Conservation (phyloP, 2,329 filamentous ascomycete species). For the Colletotrichum sp. region DNA sequence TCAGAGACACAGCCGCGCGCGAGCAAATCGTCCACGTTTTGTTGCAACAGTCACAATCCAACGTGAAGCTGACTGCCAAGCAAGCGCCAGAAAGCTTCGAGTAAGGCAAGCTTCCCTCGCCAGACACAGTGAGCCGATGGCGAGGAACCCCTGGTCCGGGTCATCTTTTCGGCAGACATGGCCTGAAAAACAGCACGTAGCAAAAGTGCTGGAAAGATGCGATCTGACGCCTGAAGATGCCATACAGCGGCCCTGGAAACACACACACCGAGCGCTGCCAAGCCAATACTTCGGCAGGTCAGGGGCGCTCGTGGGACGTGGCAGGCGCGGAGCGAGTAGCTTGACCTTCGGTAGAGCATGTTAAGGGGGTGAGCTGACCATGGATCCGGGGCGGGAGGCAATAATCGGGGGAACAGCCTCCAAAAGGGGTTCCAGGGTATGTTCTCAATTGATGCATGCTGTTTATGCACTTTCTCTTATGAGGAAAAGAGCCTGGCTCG, state of each 20-base stretch:
- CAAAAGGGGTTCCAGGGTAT: not conserved
- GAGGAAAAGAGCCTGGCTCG: not conserved
- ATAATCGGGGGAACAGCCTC: not conserved
- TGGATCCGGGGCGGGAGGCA: not conserved
- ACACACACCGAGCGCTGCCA: not conserved
- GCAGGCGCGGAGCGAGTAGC: conserved; percentile 6
- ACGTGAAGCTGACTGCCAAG: not conserved
- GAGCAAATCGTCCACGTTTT: not conserved
- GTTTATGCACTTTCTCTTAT: conserved; percentile 4
- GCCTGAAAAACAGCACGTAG: not conserved
- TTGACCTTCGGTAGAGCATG: conserved; percentile 5
- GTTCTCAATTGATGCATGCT: not conserved
- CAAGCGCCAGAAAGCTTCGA: not conserved
- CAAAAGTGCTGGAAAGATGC: not conserved
- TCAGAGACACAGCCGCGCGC: not conserved
- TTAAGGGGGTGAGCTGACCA: not conserved
- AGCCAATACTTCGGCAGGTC: conserved; percentile 19
- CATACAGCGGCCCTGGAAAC: not conserved
- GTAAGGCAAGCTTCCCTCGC: not conserved
- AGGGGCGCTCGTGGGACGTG: conserved; percentile 13
- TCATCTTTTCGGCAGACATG: not conserved
- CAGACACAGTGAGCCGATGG: not conserved
- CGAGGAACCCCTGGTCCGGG: not conserved
- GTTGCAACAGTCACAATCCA: not conserved
- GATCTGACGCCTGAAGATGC: not conserved